Evolutionary conservation across 129 eudicot species (phyloP), one percentile per base, ranked within the genome.

Genomic region (Scalesia atractyloides): DNA sequence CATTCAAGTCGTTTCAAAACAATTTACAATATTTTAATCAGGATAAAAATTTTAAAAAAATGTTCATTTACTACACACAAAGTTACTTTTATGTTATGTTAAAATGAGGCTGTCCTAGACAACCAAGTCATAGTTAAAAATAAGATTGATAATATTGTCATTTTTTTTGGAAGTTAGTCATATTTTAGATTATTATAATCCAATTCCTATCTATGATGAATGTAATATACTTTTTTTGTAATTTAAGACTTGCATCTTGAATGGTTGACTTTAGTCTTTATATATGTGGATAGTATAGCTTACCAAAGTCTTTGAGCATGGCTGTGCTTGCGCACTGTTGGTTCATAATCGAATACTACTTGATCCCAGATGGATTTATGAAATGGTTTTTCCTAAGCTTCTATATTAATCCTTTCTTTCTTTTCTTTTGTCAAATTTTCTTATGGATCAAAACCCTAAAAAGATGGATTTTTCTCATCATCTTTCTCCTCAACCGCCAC

Each of bases 321-420:
- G 87, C 82, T 79, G 36, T 82, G 70, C 84, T 83, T 46, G 85
- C 87, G 17, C 74, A 76, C 52, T 89, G 89, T 77, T 89, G 91
- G 96, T 70, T 89, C 61, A 59, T 89, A 17, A 18, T 83, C 15
- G 91, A 89, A 84, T 8, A 3, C 67, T 59, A 6, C 59, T 66
- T 89, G 75, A 76, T 88, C 75, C 89, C 89, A 76, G 19, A 89
- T 67, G 96, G 89, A 44, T 84, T 53, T 51, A 70, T 22, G 44
- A 86, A 80, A 48, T 89, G 84, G 89, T 82, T 73, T 68, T 77
- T 22, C 58, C 69, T 89, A 64, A 86, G 91, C 71, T 81, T 84
- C 72, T 82, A 84, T 75, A 79, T 89, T 64, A 81, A 86, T 72
- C 87, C 87, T 33, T 34, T 80, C 68, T 73, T 84, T 34, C 91